Percentiles rank a stretch among this genome's conserved stretches.
These are phyloP conservation scores for Cyphellophora attinorum DNA, from an alignment of 2,329 filamentous ascomycete genomes.

Conservation along the genomic window DNA sequence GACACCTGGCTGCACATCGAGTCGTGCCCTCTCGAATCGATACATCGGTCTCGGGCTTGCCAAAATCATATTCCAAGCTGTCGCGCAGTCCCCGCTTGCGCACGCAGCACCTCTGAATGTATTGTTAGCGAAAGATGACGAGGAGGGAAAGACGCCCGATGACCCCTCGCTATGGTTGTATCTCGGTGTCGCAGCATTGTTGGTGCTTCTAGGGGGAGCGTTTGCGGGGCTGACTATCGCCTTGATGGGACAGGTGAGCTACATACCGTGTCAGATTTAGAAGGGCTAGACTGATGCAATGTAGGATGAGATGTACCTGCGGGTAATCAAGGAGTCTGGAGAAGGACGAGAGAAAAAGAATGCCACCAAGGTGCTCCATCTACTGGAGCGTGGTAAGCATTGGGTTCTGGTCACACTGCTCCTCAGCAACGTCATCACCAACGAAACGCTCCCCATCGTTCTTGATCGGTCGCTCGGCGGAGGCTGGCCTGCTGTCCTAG, in stretches of 20 bases:
- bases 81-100: constrained; percentile 28
- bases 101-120: constrained; percentile 26
- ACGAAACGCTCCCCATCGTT: constrained; percentile 91
- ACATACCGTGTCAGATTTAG: background rate
- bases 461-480: constrained; percentile 88
- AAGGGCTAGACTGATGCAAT: constrained; percentile 2
- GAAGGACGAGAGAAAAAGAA: constrained; percentile 80
- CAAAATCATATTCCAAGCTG: constrained; percentile 29
- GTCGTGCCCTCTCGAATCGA: constrained; percentile 24
- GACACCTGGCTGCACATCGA: background rate
- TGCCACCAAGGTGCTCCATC: constrained; percentile 66
- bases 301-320: constrained; percentile 91
- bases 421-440: constrained; percentile 93
- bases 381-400: constrained; percentile 85
- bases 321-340: constrained; percentile 80
- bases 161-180: constrained; percentile 71
- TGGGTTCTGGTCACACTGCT: constrained; percentile 95
- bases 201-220: constrained; percentile 81
- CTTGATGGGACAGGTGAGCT: constrained; percentile 51
- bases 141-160: constrained; percentile 42
- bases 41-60: constrained; percentile 30
- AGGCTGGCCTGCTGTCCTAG: constrained; percentile 86
- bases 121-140: constrained; percentile 17
- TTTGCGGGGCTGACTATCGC: constrained; percentile 79
- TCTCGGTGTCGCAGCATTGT: constrained; percentile 62